Conservation (phyloP, 805 yeast genomes). For the Candida nonsorbophila region DNA sequence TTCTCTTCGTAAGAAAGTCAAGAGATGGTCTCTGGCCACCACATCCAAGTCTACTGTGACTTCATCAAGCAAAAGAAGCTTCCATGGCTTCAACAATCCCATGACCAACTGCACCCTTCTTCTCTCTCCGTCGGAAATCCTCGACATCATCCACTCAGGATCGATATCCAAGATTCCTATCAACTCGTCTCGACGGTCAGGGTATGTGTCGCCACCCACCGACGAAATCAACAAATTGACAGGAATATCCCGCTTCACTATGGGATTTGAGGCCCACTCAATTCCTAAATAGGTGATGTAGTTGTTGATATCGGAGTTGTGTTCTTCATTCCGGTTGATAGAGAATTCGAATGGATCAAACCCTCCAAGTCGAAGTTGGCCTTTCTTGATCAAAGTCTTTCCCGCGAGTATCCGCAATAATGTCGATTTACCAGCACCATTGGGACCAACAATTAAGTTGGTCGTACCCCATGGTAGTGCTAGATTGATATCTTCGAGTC, state of each 20-base stretch:
- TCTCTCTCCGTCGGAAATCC: conserved; percentile 90
- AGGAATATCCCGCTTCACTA: conserved; percentile 87
- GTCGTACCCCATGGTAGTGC: conserved; percentile 67
- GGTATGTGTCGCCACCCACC: conserved; percentile 63
- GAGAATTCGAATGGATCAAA: conserved; percentile 74
- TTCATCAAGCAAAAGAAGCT: conserved; percentile 81
- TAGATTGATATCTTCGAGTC: conserved; percentile 60
- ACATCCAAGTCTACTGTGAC: conserved; percentile 97
- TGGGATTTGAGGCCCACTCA: conserved; percentile 93
- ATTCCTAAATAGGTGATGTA: conserved; percentile 84
- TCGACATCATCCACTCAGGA: conserved; percentile 86
- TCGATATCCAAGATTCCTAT: conserved; percentile 80
- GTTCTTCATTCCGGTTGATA: conserved; percentile 41
- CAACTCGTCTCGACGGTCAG: conserved; percentile 72
- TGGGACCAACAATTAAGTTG: conserved; percentile 82
- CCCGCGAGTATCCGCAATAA: conserved; percentile 83
- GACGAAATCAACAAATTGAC: conserved; percentile 74
- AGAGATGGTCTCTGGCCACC: conserved; percentile 70
- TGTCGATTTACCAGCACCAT: conserved; percentile 97
- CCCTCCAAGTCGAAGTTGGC: conserved; percentile 70
- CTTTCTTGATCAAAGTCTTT: conserved; percentile 75
- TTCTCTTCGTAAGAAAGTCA: conserved; percentile 69
- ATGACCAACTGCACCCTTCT: conserved; percentile 89
- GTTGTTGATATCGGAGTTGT: conserved; percentile 39
- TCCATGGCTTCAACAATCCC: conserved; percentile 93